Evolutionary conservation across 75 land plant species (phyloP).

Genomic region (Cunninghamia lanceolata): DNA sequence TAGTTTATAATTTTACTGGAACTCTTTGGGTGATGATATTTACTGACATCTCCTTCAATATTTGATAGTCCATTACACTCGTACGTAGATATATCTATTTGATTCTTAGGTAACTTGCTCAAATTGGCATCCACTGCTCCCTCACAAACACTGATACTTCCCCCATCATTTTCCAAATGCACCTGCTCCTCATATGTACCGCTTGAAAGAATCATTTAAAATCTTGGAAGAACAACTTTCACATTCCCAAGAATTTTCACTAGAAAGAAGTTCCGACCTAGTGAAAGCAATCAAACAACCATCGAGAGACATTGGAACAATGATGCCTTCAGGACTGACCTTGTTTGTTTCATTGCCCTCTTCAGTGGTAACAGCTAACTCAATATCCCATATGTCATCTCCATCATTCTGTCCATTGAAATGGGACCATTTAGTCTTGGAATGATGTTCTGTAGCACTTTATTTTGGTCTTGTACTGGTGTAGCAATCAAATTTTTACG

Average conservation of each 20-base stretch:
- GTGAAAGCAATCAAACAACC: conserved; percentile 44
- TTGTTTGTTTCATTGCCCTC: conserved; percentile 46
- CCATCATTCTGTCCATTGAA: too few species aligned
- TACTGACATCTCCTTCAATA: neutral
- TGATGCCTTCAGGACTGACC: conserved; percentile 27
- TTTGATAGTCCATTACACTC: neutral
- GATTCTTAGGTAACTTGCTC: neutral
- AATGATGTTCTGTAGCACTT: too few species aligned
- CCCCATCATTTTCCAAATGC: neutral
- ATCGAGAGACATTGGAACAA: conserved; percentile 34
- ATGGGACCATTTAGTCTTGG: too few species aligned
- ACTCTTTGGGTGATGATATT: neutral
- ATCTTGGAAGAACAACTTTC: conserved; percentile 22
- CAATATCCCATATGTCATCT: conserved; percentile 13
- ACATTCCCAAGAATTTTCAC: conserved; percentile 49
- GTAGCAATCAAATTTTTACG: too few species aligned
- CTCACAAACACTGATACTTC: neutral
- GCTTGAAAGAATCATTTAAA: neutral
- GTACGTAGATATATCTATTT: neutral
- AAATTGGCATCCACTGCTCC: neutral
- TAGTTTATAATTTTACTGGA: neutral
- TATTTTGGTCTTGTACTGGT: too few species aligned
- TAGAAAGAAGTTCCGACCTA: too few species aligned
- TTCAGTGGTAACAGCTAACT: conserved; percentile 6
- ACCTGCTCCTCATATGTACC: conserved; percentile 3